Conservation (phyloP, 2,329 filamentous ascomycete genomes). For the Colletotrichum endophyticum region DNA sequence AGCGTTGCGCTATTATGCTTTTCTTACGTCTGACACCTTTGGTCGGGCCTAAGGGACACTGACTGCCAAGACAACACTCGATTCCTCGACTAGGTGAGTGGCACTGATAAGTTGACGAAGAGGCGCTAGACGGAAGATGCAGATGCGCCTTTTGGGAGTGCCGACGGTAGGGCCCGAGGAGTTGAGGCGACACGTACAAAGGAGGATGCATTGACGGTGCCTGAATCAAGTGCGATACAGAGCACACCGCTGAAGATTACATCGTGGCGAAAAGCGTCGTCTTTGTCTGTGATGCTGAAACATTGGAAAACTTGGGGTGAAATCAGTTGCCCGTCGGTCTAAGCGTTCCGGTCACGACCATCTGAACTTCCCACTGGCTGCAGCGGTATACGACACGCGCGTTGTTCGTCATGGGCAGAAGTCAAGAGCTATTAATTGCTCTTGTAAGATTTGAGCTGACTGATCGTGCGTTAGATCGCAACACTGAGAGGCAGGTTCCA, state of each 20-base stretch:
- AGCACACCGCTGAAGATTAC: background rate
- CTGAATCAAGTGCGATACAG: slow-evolving; percentile 3
- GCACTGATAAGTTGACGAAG: background rate
- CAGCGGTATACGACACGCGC: background rate
- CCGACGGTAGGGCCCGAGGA: background rate
- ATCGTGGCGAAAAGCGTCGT: slow-evolving; percentile 19
- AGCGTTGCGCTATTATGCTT: background rate
- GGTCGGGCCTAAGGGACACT: background rate
- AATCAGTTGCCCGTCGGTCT: slow-evolving; percentile 7
- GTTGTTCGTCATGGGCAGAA: background rate
- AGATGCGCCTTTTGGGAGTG: background rate
- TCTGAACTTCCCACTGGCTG: slow-evolving; percentile 8
- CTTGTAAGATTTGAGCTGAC: background rate
- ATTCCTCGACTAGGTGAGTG: background rate
- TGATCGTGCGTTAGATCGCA: background rate
- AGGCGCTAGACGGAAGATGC: background rate
- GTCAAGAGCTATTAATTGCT: background rate
- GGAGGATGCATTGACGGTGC: background rate
- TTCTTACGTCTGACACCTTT: background rate
- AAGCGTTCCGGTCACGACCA: background rate
- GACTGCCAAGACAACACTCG: background rate
- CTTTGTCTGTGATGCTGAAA: slow-evolving; percentile 20
- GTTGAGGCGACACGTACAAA: background rate
- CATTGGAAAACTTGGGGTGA: slow-evolving; percentile 16
- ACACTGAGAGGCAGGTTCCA: background rate